These are phyloP conservation scores for Apodospora peruviana DNA, from an alignment of 495 filamentous ascomycete genomes.

Conservation along the genomic window DNA sequence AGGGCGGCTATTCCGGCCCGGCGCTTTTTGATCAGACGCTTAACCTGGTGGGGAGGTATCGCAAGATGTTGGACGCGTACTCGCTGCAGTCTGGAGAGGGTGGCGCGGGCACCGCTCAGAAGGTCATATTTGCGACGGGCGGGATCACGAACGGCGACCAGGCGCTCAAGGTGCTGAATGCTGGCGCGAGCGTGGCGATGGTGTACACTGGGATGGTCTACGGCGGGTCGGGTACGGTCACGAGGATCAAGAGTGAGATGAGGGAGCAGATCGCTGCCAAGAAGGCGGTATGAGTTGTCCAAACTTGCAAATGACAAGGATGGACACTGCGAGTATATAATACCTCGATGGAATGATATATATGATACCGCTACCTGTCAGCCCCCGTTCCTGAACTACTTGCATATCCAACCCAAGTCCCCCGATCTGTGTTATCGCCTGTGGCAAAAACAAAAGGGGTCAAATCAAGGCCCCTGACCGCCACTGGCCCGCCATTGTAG, in stretches of 20 bases:
- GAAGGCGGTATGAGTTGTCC: too few relatives aligned
- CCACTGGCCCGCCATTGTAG: too few relatives aligned
- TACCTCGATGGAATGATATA: too few relatives aligned
- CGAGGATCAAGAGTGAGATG: conserved; percentile 83
- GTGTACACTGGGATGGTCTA: conserved; percentile 78
- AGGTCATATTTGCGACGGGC: conserved; percentile 87
- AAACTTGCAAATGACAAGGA: too few relatives aligned
- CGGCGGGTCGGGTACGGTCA: conserved; percentile 78
- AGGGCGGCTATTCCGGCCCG: conserved; percentile 86
- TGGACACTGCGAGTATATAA: too few relatives aligned
- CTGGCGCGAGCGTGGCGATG: conserved; percentile 84
- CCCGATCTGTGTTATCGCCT: too few relatives aligned
- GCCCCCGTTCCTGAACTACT: too few relatives aligned
- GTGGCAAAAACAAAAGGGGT: too few relatives aligned
- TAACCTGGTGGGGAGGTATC: conserved; percentile 70
- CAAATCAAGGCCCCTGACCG: too few relatives aligned
- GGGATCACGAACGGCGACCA: conserved; percentile 83
- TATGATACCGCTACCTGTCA: too few relatives aligned
- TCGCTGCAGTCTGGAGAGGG: conserved; percentile 21
- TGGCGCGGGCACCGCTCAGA: conserved; percentile 39
- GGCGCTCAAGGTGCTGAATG: conserved; percentile 70
- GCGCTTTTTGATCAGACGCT: conserved; percentile 75
- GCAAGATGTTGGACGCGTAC: conserved; percentile 60
- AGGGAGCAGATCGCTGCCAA: conserved; percentile 35
- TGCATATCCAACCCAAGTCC: too few relatives aligned